phyloP scores from a whole-genome alignment of 768 basidiomycete genomes.

The Xerocomellus amylosporus region DNA sequence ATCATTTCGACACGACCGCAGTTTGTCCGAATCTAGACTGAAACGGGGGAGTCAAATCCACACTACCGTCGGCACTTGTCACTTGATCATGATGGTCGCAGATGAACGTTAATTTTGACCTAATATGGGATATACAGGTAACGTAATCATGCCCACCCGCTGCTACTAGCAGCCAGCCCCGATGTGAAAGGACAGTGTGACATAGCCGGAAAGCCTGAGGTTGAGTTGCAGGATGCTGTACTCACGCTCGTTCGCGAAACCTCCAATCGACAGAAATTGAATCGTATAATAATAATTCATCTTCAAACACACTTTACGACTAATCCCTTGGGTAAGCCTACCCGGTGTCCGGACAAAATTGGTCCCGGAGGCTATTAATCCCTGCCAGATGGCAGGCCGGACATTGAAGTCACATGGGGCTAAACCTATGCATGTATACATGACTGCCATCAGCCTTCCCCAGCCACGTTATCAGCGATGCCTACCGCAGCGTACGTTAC shows the following conservation, averaged over 20 bases:
- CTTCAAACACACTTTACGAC: neutral
- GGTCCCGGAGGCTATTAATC: too few species aligned
- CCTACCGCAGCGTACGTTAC: constrained; percentile 22
- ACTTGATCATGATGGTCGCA: neutral
- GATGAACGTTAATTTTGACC: neutral
- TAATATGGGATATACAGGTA: neutral
- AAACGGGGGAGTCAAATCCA: neutral
- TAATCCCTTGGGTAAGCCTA: too few species aligned
- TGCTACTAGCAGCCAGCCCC: too few species aligned
- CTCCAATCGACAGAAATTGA: neutral
- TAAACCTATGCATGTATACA: neutral
- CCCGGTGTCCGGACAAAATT: too few species aligned
- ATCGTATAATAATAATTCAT: neutral
- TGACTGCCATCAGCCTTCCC: neutral
- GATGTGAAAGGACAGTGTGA: too few species aligned
- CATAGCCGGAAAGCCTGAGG: too few species aligned
- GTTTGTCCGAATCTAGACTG: neutral
- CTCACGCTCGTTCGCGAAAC: neutral
- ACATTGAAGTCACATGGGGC: too few species aligned
- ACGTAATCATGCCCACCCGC: neutral
- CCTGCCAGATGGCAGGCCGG: too few species aligned
- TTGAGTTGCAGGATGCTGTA: too few species aligned
- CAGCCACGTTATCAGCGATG: neutral
- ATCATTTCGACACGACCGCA: constrained; percentile 1
- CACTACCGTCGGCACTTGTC: neutral